A percentile compares a stretch with the other conserved stretches of the same genome.
Evolutionary conservation across 257 asterid species (phyloP).

Genomic region (Solanum corneliomulleri): DNA sequence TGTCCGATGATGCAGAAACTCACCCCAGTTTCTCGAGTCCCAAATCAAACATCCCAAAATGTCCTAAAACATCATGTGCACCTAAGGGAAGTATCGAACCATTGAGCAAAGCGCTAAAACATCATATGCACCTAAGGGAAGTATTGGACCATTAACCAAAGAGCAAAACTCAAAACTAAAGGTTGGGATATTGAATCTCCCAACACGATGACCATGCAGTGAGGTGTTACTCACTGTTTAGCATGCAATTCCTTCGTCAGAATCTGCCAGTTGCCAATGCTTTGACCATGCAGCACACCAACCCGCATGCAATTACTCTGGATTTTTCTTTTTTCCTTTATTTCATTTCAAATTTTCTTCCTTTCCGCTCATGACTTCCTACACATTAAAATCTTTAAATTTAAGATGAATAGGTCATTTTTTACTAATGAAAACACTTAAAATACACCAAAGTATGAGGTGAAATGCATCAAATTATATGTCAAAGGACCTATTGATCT

Average conservation of each 20-base stretch:
- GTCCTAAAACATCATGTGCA: neutral
- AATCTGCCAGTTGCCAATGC: neutral
- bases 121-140: neutral
- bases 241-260: neutral
- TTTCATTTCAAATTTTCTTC: neutral
- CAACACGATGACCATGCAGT: neutral
- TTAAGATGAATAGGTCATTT: neutral
- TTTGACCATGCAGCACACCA: neutral
- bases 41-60: neutral
- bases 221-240: neutral
- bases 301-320: neutral
- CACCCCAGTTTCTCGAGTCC: neutral
- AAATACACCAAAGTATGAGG: neutral
- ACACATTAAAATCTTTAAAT: neutral
- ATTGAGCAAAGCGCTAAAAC: neutral
- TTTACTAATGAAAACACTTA: neutral
- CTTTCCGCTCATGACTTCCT: neutral
- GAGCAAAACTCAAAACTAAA: neutral
- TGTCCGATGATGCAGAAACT: neutral
- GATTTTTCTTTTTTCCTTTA: neutral
- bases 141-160: neutral
- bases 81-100: neutral
- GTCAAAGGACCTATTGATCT: neutral
- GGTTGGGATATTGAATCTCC: neutral
- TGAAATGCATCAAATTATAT: neutral